Evolutionary conservation across 345 rosid species (phyloP), one percentile per base, ranked within the genome.

Genomic region (Physaria fendleri): DNA sequence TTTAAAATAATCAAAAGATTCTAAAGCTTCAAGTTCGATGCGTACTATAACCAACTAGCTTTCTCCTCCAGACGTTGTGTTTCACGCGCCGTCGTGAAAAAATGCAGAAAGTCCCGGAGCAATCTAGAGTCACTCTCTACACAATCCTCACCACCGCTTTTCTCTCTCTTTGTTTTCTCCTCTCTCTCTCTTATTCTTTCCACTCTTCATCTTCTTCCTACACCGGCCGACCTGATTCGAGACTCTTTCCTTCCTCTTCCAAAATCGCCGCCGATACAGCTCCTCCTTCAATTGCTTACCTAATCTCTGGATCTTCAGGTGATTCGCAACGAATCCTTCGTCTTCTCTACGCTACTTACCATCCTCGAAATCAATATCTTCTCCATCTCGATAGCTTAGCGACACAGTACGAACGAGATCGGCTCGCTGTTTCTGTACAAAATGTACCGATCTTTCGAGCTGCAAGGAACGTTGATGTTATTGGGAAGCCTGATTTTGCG

Each of bases 371-470:
- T 50, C 88, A 72, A 0, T 92, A 88, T 75, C 82, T 92, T 5
- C 88, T 92, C 45, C 97, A 92, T 68, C 79, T 93, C 41, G 99
- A 92, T 73, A 74, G 65, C 40, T 75, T 71, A 34, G 94, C 95
- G 47, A 25, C 81, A 6, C 85, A 72, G 34, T 38, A 55, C 4
- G 97, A 92, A 27, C 87, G 99, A 29, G 95, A 88, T 45, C 72
- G 57, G 1, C 74, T 93, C 54, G 97, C 95, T 27, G 8, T 76
- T 37, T 25, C 74, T 1, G 77, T 85, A 40, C 86, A 79, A 15
- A 71, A 85, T n/a, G 74, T 80, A 14, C 78, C 82, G 25, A 59
- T 93, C 38, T 83, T 93, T 45, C 64, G 51, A 56, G 95, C 99
- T 22, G 97, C 99, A 4, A 68, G 76, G 49, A 93, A 93, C 41